Evolutionary conservation across 768 basidiomycete species (phyloP).

Genomic region (Dentipellis fragilis): DNA sequence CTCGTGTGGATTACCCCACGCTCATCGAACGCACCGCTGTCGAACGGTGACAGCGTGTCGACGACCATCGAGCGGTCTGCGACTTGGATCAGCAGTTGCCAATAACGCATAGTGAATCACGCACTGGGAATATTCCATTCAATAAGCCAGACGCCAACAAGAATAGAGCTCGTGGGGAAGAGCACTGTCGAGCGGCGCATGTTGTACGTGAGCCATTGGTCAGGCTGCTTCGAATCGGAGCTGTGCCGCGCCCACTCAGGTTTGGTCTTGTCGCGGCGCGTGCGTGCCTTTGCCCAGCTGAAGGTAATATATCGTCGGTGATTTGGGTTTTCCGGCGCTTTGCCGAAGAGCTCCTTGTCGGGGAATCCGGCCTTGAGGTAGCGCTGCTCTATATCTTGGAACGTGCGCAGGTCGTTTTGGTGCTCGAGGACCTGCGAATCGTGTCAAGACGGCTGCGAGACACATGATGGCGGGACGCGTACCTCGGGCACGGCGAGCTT

Average conservation of each 20-base stretch:
- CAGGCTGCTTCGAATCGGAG: neutral
- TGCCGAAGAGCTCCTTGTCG: neutral
- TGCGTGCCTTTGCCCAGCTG: neutral
- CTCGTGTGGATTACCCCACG: neutral
- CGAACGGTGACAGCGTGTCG: neutral
- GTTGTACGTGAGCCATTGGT: neutral
- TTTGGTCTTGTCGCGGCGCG: neutral
- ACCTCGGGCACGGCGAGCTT: neutral
- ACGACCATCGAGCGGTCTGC: neutral
- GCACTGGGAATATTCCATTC: neutral
- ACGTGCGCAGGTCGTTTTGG: neutral
- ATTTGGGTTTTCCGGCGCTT: neutral
- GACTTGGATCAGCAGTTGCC: too few species aligned
- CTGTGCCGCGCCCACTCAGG: neutral
- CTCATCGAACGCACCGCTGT: neutral
- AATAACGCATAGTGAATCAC: neutral
- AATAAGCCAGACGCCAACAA: neutral
- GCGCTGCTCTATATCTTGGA: neutral
- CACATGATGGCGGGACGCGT: neutral
- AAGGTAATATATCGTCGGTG: neutral
- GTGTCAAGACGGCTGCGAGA: neutral
- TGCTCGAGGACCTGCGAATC: neutral
- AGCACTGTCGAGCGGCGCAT: neutral
- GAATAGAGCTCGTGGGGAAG: neutral
- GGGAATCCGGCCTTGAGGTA: neutral